phyloP scores from a whole-genome alignment of 2,329 filamentous ascomycete species.

The Hypoxylon sp. region DNA sequence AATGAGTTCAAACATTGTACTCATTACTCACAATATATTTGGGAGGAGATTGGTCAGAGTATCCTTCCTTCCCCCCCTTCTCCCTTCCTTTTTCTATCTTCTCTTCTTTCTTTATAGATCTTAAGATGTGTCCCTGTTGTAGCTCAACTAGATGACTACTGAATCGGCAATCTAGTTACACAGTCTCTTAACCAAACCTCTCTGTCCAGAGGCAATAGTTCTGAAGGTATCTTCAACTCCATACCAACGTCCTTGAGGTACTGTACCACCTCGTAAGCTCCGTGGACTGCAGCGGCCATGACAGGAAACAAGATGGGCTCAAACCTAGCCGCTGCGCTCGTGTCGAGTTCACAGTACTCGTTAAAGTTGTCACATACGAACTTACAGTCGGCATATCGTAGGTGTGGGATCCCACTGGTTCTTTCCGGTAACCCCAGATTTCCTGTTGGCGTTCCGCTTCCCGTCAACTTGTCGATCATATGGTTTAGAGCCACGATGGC shows the following conservation, averaged over 20 bases:
- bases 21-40: background rate
- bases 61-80: background rate
- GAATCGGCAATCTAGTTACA: slow-evolving; percentile 8
- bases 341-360: slow-evolving; percentile 3
- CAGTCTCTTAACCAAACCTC: slow-evolving; percentile 17
- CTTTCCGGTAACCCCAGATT: background rate
- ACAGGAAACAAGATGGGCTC: slow-evolving; percentile 1
- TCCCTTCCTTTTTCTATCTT: background rate
- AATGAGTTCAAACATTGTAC: background rate
- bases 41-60: background rate
- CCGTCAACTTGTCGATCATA: background rate
- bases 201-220: slow-evolving; percentile 3
- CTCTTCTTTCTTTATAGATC: background rate
- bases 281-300: slow-evolving; percentile 6
- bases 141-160: background rate
- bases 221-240: slow-evolving; percentile 9
- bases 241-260: background rate
- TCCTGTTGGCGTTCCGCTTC: slow-evolving; percentile 6
- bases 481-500: background rate
- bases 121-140: background rate
- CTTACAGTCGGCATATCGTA: background rate
- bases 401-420: background rate
- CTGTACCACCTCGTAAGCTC: background rate
- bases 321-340: background rate
- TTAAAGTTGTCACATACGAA: slow-evolving; percentile 22